These are phyloP conservation scores for Dactylellina cionopaga DNA, from an alignment of 2,329 filamentous ascomycete genomes.

Conservation along the genomic window DNA sequence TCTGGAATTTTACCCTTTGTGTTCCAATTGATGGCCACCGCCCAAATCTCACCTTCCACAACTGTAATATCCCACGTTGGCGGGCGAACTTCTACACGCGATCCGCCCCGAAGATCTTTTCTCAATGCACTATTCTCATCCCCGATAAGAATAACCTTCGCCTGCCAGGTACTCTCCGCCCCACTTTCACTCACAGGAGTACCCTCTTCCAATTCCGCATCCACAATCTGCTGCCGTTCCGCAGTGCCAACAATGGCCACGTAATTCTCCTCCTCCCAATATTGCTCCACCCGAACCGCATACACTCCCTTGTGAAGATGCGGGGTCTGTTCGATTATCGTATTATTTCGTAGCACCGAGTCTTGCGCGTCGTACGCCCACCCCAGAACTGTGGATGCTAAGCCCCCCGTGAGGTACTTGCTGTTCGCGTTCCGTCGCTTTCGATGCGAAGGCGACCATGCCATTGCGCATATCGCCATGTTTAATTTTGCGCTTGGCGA, in stretches of 20 bases:
- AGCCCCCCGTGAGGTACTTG: constrained; percentile 44
- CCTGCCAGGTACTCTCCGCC: not conserved
- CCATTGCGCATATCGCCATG: constrained; percentile 52
- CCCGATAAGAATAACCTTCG: constrained; percentile 41
- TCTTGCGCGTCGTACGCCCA: constrained; percentile 52
- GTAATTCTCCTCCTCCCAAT: constrained; percentile 47
- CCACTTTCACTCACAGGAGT: not conserved
- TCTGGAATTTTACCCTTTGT: constrained; percentile 3
- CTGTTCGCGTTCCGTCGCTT: constrained; percentile 31
- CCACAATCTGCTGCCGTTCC: constrained; percentile 3
- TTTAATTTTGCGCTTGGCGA: constrained; percentile 40
- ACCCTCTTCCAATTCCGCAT: constrained; percentile 8
- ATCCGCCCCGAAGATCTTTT: constrained; percentile 21
- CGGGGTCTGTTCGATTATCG: constrained; percentile 31
- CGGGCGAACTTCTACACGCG: constrained; percentile 41
- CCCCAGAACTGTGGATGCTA: constrained; percentile 36
- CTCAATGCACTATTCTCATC: constrained; percentile 45
- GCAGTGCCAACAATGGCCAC: constrained; percentile 32
- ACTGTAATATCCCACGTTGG: constrained; percentile 35
- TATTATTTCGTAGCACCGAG: constrained; percentile 37
- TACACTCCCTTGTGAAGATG: constrained; percentile 10
- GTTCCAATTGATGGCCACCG: constrained; percentile 46
- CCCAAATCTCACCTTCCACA: constrained; percentile 19
- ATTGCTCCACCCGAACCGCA: constrained; percentile 2
- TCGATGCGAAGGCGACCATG: constrained; percentile 50